Percentiles rank a stretch among this genome's conserved stretches.
Evolutionary conservation across 2,329 filamentous ascomycete species (phyloP).

Genomic region (Lasiodiplodia citricola): DNA sequence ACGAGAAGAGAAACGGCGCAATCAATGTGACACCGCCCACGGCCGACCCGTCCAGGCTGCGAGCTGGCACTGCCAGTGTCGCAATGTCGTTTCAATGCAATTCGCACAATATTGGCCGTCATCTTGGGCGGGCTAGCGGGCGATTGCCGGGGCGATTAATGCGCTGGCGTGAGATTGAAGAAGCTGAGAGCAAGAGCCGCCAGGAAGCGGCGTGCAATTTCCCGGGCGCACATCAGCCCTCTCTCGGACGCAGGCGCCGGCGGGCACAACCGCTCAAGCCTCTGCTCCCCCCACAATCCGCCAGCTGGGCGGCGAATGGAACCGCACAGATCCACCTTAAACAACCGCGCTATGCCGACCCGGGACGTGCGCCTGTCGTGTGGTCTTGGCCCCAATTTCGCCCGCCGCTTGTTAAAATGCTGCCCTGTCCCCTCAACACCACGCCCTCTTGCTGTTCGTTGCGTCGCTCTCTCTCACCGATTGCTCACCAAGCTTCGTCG

Average conservation of each 20-base stretch:
- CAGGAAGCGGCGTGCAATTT: slow-evolving; percentile 21
- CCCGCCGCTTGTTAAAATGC: slow-evolving; percentile 18
- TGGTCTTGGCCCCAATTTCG: slow-evolving; percentile 20
- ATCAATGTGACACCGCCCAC: slow-evolving; percentile 10
- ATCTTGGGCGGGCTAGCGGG: neutral
- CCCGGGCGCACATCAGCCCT: slow-evolving; percentile 21
- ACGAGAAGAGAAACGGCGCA: slow-evolving; percentile 3
- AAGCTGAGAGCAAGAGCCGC: slow-evolving; percentile 5
- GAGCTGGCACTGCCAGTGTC: neutral
- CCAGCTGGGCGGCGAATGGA: slow-evolving; percentile 5
- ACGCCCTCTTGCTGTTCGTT: slow-evolving; percentile 18
- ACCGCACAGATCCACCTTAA: slow-evolving; percentile 21
- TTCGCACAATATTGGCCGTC: neutral
- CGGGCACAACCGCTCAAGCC: slow-evolving; percentile 19
- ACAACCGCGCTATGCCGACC: slow-evolving; percentile 5
- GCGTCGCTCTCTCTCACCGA: slow-evolving; percentile 13
- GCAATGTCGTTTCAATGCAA: slow-evolving; percentile 16
- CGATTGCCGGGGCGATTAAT: neutral
- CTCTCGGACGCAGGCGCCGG: slow-evolving; percentile 20
- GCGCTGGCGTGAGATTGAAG: neutral
- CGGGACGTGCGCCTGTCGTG: slow-evolving; percentile 5
- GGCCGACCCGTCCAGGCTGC: neutral
- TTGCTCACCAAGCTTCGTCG: neutral
- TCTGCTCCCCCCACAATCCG: slow-evolving; percentile 13
- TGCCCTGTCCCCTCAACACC: slow-evolving; percentile 12